phyloP scores from a whole-genome alignment of 2,329 filamentous ascomycete species.

The Xylariaceae sp. region DNA sequence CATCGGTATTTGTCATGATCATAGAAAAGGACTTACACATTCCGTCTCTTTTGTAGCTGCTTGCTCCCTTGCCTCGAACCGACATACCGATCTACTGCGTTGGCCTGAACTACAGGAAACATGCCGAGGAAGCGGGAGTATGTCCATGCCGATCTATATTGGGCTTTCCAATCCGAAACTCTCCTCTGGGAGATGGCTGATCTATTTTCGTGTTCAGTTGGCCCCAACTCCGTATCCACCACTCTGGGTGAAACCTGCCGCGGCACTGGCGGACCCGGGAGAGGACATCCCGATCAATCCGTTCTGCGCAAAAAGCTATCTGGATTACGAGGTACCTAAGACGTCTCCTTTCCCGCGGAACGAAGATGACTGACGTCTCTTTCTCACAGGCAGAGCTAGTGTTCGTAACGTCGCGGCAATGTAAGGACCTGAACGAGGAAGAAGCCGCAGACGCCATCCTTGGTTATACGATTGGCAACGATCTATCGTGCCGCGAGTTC shows the following conservation, averaged over 20 bases:
- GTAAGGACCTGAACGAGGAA: constrained; percentile 38
- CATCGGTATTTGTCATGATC: neutral
- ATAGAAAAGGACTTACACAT: neutral
- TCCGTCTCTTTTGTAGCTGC: constrained; percentile 1
- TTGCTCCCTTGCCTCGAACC: constrained; percentile 15
- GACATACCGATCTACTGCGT: constrained; percentile 23
- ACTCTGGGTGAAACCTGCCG: constrained; percentile 39
- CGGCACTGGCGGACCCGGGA: constrained; percentile 27
- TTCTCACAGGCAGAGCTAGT: constrained; percentile 29
- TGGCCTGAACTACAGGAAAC: constrained; percentile 26
- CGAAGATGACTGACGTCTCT: neutral
- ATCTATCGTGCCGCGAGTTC: constrained; percentile 30
- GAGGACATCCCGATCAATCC: constrained; percentile 34
- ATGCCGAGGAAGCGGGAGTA: constrained; percentile 15
- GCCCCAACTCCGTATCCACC: constrained; percentile 12
- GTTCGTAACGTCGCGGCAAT: constrained; percentile 20
- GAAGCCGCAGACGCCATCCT: constrained; percentile 35
- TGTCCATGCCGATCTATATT: neutral
- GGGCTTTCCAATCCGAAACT: too few species aligned
- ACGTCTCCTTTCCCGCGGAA: too few species aligned
- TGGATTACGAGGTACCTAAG: constrained; percentile 35
- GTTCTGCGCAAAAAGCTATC: constrained; percentile 34
- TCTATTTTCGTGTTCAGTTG: constrained; percentile 1
- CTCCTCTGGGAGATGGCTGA: too few species aligned
- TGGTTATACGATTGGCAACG: constrained; percentile 33